Conservation (phyloP, 441 rosid species). For the Adansonia madagascariensis region DNA sequence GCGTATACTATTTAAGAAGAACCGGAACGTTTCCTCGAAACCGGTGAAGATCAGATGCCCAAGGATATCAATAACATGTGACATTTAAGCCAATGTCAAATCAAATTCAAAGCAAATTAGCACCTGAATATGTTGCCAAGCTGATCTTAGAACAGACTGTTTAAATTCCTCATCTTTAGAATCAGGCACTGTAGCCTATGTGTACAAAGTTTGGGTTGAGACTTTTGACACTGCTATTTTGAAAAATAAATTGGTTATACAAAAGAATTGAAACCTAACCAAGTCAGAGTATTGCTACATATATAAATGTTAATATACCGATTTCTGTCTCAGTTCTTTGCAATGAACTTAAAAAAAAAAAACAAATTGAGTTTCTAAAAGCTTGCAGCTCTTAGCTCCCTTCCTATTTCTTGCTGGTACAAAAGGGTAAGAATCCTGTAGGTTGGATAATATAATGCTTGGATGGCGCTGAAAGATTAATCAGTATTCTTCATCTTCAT, state of each 20-base stretch:
- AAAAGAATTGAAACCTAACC: conserved; percentile 34
- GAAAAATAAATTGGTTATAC: conserved; percentile 19
- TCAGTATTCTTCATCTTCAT: conserved; percentile 1
- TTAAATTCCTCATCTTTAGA: background rate
- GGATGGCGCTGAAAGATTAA: background rate
- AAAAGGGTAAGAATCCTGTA: background rate
- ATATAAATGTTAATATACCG: conserved; percentile 28
- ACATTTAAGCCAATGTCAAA: background rate
- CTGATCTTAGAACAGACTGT: background rate
- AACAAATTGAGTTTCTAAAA: conserved; percentile 7
- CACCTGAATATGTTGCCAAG: conserved; percentile 12
- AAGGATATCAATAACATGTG: no score
- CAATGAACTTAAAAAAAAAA: background rate
- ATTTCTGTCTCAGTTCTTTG: conserved; percentile 26
- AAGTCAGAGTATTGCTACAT: conserved; percentile 35
- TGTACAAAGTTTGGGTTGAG: conserved; percentile 31
- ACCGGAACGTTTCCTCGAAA: no score
- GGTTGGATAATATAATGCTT: background rate
- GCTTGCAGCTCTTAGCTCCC: conserved; percentile 3
- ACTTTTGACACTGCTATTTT: conserved; percentile 7
- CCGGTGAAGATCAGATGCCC: no score
- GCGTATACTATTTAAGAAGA: no score
- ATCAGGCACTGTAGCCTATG: conserved; percentile 28
- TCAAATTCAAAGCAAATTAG: background rate
- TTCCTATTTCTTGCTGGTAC: conserved; percentile 11